Evolutionary conservation across 345 rosid species (phyloP).

Genomic region (Balakata baccata): DNA sequence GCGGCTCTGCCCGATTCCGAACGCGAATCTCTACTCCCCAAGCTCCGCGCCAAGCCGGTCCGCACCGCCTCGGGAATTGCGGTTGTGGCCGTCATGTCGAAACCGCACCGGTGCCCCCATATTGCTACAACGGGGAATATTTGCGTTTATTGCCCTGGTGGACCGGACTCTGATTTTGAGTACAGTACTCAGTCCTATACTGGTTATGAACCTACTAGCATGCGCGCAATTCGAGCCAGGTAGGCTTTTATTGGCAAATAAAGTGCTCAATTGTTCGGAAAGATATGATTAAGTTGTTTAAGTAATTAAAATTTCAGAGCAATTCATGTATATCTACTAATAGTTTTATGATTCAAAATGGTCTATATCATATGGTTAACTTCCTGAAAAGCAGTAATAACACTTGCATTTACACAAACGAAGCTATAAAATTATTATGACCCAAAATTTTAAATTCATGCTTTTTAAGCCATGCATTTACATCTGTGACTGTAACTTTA

Average conservation of each 20-base stretch:
- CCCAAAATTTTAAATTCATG: not conserved
- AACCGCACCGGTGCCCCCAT: constrained; percentile 97
- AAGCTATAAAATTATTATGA: not conserved
- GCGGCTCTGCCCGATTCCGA: constrained; percentile 94
- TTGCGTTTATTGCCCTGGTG: constrained; percentile 96
- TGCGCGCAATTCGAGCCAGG: constrained; percentile 99
- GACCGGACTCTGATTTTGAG: constrained; percentile 98
- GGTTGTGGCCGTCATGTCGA: constrained; percentile 97
- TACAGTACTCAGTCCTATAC: constrained; percentile 98
- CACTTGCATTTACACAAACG: not conserved
- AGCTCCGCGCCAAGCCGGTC: constrained; percentile 95
- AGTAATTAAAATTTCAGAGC: not conserved
- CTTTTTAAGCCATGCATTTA: not conserved
- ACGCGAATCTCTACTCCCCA: constrained; percentile 84
- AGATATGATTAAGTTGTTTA: not conserved
- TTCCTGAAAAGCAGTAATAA: not conserved
- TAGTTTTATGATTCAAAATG: not conserved
- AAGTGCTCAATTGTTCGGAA: not conserved
- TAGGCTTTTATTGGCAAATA: constrained; percentile 18
- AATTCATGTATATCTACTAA: not conserved
- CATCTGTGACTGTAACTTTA: not conserved
- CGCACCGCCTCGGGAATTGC: constrained; percentile 98
- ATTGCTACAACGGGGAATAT: constrained; percentile 97
- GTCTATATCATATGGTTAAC: not conserved
- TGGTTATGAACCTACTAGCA: constrained; percentile 98